Conservation (phyloP, 257 asterid genomes). For the Solanum infundibuliforme region DNA sequence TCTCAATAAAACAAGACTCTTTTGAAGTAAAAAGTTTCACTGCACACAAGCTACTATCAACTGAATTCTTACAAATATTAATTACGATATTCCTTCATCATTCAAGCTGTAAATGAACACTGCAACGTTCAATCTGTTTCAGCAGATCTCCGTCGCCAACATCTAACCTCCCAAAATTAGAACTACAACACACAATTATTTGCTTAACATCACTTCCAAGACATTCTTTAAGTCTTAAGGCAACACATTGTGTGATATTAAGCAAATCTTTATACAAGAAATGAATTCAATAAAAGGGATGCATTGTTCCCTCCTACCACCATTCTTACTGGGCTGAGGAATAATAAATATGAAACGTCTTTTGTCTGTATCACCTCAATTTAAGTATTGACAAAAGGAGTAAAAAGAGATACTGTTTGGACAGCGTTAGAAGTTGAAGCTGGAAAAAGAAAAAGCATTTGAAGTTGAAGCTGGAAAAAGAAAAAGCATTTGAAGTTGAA, state of each 20-base stretch:
- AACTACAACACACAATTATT: neutral
- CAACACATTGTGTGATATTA: no score
- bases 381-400: accelerated
- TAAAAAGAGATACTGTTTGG: neutral
- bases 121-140: neutral
- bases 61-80: neutral
- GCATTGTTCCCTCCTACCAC: neutral
- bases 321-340: neutral
- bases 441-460: neutral
- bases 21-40: neutral
- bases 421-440: neutral
- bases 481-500: neutral
- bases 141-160: neutral
- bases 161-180: neutral
- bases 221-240: no score
- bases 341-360: neutral
- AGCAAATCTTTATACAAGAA: no score
- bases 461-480: neutral
- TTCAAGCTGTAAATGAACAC: neutral
- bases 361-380: neutral
- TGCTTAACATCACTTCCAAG: neutral
- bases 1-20: no score
- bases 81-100: neutral
- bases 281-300: neutral
- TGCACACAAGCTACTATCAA: neutral